These are phyloP conservation scores for Tricholoma sp. DNA, from an alignment of 768 basidiomycete species.

Conservation along the genomic window DNA sequence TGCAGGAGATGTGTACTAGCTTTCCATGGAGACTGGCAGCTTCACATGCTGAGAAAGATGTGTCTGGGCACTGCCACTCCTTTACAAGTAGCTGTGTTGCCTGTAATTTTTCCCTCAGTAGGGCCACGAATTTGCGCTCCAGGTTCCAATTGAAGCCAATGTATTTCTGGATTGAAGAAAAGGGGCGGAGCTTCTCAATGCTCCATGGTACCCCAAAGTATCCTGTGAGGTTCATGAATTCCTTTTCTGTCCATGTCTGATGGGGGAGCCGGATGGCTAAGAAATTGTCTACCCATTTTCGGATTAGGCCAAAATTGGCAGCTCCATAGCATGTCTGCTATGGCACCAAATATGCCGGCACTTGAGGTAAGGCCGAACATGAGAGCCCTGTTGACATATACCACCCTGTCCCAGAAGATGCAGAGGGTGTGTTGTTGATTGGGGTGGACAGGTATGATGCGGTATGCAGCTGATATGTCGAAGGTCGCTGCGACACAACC, in stretches of 20 bases:
- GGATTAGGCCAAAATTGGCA: slow-evolving; percentile 14
- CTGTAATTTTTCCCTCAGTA: background rate
- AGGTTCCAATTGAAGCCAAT: background rate
- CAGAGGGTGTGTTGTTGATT: slow-evolving; percentile 12
- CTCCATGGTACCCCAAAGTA: slow-evolving; percentile 30
- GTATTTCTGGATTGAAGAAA: background rate
- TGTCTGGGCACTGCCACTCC: background rate
- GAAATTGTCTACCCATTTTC: slow-evolving; percentile 40
- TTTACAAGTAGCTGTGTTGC: background rate
- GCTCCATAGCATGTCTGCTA: slow-evolving; percentile 28
- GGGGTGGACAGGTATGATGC: slow-evolving; percentile 22
- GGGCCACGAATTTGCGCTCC: background rate
- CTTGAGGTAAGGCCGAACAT: slow-evolving; percentile 29
- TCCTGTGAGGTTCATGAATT: slow-evolving; percentile 22
- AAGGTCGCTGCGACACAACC: too few relatives aligned
- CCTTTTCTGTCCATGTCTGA: slow-evolving; percentile 18
- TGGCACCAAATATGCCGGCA: slow-evolving; percentile 27
- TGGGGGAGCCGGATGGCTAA: too few relatives aligned
- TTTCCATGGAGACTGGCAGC: too few relatives aligned
- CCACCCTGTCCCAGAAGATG: slow-evolving; percentile 24
- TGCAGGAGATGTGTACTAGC: too few relatives aligned
- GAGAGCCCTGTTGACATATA: slow-evolving; percentile 28
- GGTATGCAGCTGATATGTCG: background rate
- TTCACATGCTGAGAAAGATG: too few relatives aligned
- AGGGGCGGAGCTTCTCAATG: background rate